Evolutionary conservation across 805 yeast species (phyloP), one percentile per base, ranked within the genome.

Genomic region (Kazachstania viticola): DNA sequence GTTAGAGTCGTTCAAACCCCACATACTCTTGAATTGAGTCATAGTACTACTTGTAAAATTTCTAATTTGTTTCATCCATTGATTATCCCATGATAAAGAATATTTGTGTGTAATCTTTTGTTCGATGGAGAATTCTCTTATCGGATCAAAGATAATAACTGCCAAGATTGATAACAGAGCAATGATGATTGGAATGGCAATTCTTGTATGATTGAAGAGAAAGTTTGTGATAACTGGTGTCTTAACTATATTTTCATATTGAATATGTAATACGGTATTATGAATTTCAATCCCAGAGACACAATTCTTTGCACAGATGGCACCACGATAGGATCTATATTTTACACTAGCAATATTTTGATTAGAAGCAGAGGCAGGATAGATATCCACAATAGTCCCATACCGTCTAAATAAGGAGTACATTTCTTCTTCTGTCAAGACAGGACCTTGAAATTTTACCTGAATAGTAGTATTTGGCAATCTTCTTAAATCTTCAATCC

Each of bases 401-500:
- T 88, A 91, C 42, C 95, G 65, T 58, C 97, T 71, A 51, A 91
- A 76, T 32, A 84, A 58, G 2, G 80, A 68, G 45, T 87, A 88
- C 32, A 87, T 53, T 33, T 77, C 79, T 37, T 67, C 69, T 54
- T 87, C 96, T 40, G 84, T 93, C 36, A 88, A 58, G 5, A 75
- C 65, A 0, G 75, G 73, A 1, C 95, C 96, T 41, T 79, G 84
- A 50, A 79, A 87, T 17, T 67, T 64, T 4, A 88, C 74, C 33
- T 71, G 68, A 16, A 91, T 56, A 11, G 64, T 63, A 7, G 66
- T 58, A 33, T 79, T 73, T 7, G 94, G 94, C 41, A 67, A 71
- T 39, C 95, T 61, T 44, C 82, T 70, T 52, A 91, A 62, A 51
- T 91, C 98, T 58, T 88, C 97, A 38, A 91, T 79, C 95, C 96